Percentiles rank a stretch among this genome's conserved stretches.
Conservation (phyloP, 108 stramenopile species). For the Conticribra weissflogii region DNA sequence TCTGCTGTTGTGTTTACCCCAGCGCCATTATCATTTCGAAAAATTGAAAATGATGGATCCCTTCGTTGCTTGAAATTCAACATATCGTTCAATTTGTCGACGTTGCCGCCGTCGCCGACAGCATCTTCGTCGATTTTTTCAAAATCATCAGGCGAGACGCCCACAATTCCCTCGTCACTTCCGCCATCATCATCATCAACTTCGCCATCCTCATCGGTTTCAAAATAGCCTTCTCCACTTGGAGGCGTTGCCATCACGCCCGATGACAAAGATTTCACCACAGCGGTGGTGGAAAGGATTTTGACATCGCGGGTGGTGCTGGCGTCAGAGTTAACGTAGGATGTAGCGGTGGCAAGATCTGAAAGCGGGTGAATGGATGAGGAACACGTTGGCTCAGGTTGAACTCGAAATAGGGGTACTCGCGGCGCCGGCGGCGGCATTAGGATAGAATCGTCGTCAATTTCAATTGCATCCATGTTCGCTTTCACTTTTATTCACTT, state of each 20-base stretch:
- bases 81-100: background rate
- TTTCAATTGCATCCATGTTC: too few species aligned
- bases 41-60: background rate
- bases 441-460: constrained; percentile 32
- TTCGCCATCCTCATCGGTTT: background rate
- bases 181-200: background rate
- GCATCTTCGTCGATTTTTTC: background rate
- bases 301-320: background rate
- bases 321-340: too few species aligned
- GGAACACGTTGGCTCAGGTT: background rate
- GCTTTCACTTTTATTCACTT: too few species aligned
- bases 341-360: too few species aligned
- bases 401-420: background rate
- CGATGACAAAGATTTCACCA: too few species aligned
- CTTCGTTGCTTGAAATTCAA: too few species aligned
- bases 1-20: background rate
- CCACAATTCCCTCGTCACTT: background rate
- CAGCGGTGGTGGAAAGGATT: background rate
- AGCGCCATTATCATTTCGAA: background rate
- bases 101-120: background rate
- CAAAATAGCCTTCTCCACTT: background rate
- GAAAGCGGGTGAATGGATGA: background rate
- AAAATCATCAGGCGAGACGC: background rate
- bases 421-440: constrained; percentile 47
- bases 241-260: background rate